Base-by-base conservation (phyloP, 1,284 basidiomycete species). In the Malassezia pachydermatis region DNA sequence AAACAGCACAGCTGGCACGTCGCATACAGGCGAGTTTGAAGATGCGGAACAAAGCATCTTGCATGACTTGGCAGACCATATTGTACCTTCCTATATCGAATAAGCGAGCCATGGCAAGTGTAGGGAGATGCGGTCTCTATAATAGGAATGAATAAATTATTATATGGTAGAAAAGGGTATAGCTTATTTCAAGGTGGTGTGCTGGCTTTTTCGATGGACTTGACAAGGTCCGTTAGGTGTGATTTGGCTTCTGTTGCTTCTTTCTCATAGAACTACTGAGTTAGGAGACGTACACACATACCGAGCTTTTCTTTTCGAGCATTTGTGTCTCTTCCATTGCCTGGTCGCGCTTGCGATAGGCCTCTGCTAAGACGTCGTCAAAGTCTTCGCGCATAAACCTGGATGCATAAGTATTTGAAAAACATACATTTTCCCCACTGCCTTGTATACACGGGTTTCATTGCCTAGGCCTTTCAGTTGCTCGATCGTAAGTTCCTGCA, bases 11-110 rank as follows among this genome's bases (percentile, higher is more conserved):
- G 25, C 41, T 27, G 47, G 48, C 23, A 40, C 48, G 9, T 51
- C 48, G 13, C 24, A 29, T 24, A 63, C 56, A 4, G 49, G 58
- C n/a, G 65, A 67, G 27, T 69, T 60, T 51, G 63, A 69, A 44
- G 63, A 65, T 29, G 58, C 54, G 16, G 65, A 62, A 41, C 39
- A 51, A n/a, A 44, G 43, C 14, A 41, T 45, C 23, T 20, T 45
- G 22, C 42, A 33, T 24, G 41, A 43, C 34, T 17, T 43, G 13
- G 41, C 41, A 25, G 41, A 43, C 27, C 27, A 28, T 33, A 52
- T 37, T 19, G 48, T 25, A 16, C 39, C 38, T 41, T 27, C 46
- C 10, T 25, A 41, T 28, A 13, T 41, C 24, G 38, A 49, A 46
- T 23, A 52, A 60, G 32, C 51, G 45, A 29, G n/a, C n/a, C n/a